Conservation (phyloP, 768 basidiomycete species). For the Mycena olivaceomarginata region DNA sequence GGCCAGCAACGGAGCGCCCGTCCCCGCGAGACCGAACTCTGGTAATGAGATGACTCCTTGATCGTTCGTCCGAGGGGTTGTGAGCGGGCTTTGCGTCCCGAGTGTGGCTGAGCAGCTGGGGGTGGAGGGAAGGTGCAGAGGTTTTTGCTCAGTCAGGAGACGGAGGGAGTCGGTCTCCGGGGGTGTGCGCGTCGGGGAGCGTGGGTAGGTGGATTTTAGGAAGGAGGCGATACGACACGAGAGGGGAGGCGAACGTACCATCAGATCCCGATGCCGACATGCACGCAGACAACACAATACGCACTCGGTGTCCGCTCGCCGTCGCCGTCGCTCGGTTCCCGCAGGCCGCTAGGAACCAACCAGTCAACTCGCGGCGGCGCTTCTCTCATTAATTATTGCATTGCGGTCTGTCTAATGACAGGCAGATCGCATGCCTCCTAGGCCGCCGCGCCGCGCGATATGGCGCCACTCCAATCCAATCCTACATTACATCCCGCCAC, state of each 20-base stretch:
- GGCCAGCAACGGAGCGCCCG: constrained; percentile 67
- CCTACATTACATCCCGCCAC: constrained; percentile 24
- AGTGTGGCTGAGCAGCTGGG: constrained; percentile 67
- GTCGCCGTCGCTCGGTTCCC: constrained; percentile 18
- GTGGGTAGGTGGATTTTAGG: constrained; percentile 20
- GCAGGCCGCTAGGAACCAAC: constrained; percentile 12
- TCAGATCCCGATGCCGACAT: constrained; percentile 15
- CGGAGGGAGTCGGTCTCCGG: constrained; percentile 33
- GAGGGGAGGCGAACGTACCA: constrained; percentile 5
- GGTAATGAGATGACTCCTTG: constrained; percentile 68
- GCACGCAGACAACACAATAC: constrained; percentile 9
- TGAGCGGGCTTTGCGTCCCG: constrained; percentile 63
- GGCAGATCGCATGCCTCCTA: constrained; percentile 26
- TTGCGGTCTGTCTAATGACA: constrained; percentile 19
- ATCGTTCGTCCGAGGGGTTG: constrained; percentile 52
- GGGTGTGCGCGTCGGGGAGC: background rate
- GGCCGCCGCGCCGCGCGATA: constrained; percentile 38
- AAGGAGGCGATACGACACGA: constrained; percentile 38
- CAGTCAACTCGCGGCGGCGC: constrained; percentile 29
- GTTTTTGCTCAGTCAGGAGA: constrained; percentile 44
- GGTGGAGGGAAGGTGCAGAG: constrained; percentile 69
- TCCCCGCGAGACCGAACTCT: constrained; percentile 71
- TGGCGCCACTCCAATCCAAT: constrained; percentile 16
- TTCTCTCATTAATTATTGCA: constrained; percentile 40
- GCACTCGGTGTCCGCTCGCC: constrained; percentile 19